Percentiles rank a stretch among this genome's conserved stretches.
These are phyloP conservation scores for Aureobasidium leucospermi DNA, from an alignment of 2,329 filamentous ascomycete genomes.

Conservation along the genomic window DNA sequence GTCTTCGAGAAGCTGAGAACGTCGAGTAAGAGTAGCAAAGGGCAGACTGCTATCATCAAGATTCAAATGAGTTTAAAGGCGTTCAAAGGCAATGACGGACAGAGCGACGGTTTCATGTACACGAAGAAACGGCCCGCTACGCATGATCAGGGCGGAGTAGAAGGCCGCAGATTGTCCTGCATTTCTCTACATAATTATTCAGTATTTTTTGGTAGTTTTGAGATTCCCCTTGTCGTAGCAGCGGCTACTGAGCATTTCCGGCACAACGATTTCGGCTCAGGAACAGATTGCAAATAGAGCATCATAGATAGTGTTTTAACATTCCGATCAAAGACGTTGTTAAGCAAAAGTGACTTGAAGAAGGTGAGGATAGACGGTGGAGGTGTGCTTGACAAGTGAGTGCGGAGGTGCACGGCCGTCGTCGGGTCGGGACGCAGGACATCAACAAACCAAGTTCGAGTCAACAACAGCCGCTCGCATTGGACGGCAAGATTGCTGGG, in stretches of 20 bases:
- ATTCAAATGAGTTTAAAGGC: not conserved
- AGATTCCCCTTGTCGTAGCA: slow-evolving; percentile 1
- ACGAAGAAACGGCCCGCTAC: not conserved
- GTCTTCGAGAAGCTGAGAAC: not conserved
- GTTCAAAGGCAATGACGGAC: not conserved
- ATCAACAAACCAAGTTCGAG: slow-evolving; percentile 1
- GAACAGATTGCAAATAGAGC: not conserved
- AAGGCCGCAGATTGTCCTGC: not conserved
- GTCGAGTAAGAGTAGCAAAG: not conserved
- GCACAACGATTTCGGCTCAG: not conserved
- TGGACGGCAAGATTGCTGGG: not conserved
- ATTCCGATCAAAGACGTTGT: too few relatives aligned
- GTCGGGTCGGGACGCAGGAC: not conserved
- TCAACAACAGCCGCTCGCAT: slow-evolving; percentile 7
- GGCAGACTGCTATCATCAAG: not conserved
- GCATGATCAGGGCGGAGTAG: not conserved
- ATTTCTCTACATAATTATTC: not conserved
- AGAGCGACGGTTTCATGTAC: not conserved
- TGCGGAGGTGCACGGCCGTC: slow-evolving; percentile 3
- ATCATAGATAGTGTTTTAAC: too few relatives aligned
- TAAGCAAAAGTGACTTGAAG: too few relatives aligned
- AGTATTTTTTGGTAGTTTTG: not conserved
- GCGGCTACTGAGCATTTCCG: not conserved
- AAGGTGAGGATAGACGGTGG: too few relatives aligned
- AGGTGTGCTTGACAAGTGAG: not conserved